Evolutionary conservation across 345 rosid genomes (phyloP).

Genomic region (Anastatica hierochuntica): DNA sequence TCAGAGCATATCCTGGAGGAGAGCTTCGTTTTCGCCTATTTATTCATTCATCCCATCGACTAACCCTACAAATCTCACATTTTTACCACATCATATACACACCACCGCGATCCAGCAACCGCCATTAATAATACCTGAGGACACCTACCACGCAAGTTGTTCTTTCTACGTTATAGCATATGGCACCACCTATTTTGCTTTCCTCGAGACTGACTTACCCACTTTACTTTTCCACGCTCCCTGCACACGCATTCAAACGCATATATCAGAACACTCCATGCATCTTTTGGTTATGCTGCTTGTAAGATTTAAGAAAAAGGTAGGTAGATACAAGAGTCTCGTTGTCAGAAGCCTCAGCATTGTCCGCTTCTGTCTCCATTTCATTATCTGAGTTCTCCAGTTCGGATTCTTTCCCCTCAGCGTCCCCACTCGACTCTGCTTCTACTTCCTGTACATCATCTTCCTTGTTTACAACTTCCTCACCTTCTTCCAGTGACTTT

Average conservation of each 20-base stretch:
- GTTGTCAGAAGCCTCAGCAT: slow-evolving; percentile 58
- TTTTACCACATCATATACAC: slow-evolving; percentile 21
- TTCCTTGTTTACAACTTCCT: slow-evolving; percentile 21
- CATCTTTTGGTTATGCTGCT: background rate
- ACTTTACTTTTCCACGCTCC: slow-evolving; percentile 62
- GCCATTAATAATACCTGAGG: slow-evolving; percentile 2
- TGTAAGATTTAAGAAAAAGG: background rate
- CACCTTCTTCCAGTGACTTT: slow-evolving; percentile 19
- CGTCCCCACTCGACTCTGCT: slow-evolving; percentile 30
- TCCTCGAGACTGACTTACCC: slow-evolving; percentile 38
- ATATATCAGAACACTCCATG: slow-evolving; percentile 2
- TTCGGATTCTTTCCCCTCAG: slow-evolving; percentile 31
- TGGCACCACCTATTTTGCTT: slow-evolving; percentile 24
- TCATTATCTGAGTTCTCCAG: slow-evolving; percentile 30
- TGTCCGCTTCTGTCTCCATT: slow-evolving; percentile 25
- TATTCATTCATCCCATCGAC: slow-evolving; percentile 27
- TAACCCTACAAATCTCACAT: slow-evolving; percentile 28
- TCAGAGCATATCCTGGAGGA: slow-evolving; percentile 6
- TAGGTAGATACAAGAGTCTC: slow-evolving; percentile 75
- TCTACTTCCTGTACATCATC: slow-evolving; percentile 33
- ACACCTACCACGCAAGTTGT: slow-evolving; percentile 1
- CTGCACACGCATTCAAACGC: slow-evolving; percentile 45
- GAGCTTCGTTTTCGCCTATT: slow-evolving; percentile 10
- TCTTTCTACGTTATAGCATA: slow-evolving; percentile 18
- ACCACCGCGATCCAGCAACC: slow-evolving; percentile 12